Evolutionary conservation across 2,329 filamentous ascomycete species (phyloP).

Genomic region (Exophiala phaeomuriformis): DNA sequence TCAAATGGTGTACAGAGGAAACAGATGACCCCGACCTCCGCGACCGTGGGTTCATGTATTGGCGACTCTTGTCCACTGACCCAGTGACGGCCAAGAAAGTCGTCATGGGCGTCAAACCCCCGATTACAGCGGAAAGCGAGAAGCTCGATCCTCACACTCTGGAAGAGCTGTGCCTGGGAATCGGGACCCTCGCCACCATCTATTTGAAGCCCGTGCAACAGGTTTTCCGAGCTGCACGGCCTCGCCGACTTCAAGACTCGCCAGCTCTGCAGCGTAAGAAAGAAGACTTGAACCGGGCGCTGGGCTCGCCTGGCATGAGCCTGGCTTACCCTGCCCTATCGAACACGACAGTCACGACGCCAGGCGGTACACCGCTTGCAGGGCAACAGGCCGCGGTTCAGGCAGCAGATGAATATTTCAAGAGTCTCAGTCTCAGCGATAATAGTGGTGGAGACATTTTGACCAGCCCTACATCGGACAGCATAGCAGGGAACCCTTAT

Average conservation of each 20-base stretch:
- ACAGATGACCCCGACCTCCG: slow-evolving; percentile 97
- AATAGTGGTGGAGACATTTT: slow-evolving; percentile 53
- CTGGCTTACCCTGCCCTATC: slow-evolving; percentile 27
- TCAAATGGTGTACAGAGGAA: slow-evolving; percentile 98
- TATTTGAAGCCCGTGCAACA: slow-evolving; percentile 97
- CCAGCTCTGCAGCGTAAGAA: slow-evolving; percentile 73
- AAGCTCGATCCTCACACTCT: slow-evolving; percentile 83
- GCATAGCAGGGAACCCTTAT: slow-evolving; percentile 40
- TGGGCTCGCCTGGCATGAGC: slow-evolving; percentile 20
- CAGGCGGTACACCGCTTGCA: slow-evolving; percentile 23
- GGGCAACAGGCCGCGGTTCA: slow-evolving; percentile 63
- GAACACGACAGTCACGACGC: slow-evolving; percentile 27
- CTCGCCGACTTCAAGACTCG: slow-evolving; percentile 69
- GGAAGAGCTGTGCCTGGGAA: slow-evolving; percentile 94
- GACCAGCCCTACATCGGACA: slow-evolving; percentile 25
- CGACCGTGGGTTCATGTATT: slow-evolving; percentile 98
- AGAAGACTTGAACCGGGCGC: slow-evolving; percentile 40
- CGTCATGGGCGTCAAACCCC: slow-evolving; percentile 95
- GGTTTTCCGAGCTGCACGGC: slow-evolving; percentile 84
- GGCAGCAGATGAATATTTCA: slow-evolving; percentile 86
- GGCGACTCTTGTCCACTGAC: slow-evolving; percentile 88
- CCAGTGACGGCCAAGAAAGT: slow-evolving; percentile 77
- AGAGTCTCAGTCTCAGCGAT: slow-evolving; percentile 61
- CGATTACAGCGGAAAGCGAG: slow-evolving; percentile 93
- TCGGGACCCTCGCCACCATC: slow-evolving; percentile 91